These are phyloP conservation scores for Russula vinacea DNA, from an alignment of 768 basidiomycete genomes.

Conservation along the genomic window DNA sequence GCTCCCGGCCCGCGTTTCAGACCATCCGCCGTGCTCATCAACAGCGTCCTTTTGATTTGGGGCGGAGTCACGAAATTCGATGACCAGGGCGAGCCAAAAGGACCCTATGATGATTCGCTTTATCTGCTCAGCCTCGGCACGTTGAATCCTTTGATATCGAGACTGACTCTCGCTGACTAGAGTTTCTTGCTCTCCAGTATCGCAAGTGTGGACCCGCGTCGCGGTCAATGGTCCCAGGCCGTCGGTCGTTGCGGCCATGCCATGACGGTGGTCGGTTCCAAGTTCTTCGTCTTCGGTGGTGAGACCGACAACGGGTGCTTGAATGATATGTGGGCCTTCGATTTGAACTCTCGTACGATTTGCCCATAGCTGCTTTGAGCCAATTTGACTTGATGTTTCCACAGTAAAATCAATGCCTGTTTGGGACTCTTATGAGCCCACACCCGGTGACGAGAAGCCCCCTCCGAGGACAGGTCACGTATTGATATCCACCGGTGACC, in stretches of 20 bases:
- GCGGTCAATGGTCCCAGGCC: conserved; percentile 71
- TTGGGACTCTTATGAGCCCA: conserved; percentile 79
- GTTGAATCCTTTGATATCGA: conserved; percentile 35
- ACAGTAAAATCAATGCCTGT: conserved; percentile 73
- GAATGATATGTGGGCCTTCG: conserved; percentile 90
- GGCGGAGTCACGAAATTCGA: conserved; percentile 88
- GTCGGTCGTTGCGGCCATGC: conserved; percentile 89
- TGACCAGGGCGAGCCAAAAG: conserved; percentile 49
- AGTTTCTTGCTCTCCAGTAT: conserved; percentile 50
- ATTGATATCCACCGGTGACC: conserved; percentile 73
- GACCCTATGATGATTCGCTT: conserved; percentile 73
- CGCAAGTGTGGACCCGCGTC: conserved; percentile 92
- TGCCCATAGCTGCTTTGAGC: conserved; percentile 10
- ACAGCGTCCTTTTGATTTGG: conserved; percentile 95
- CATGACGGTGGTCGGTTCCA: conserved; percentile 85
- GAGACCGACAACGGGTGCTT: conserved; percentile 92
- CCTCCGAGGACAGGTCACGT: conserved; percentile 90
- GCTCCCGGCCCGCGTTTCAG: conserved; percentile 89
- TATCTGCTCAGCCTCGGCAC: conserved; percentile 92
- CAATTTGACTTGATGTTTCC: conserved; percentile 36
- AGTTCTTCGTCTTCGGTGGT: conserved; percentile 93
- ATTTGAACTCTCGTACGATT: conserved; percentile 68
- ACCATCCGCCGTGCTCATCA: conserved; percentile 85
- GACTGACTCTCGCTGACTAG: background rate
- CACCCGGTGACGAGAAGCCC: conserved; percentile 54